These are phyloP conservation scores for Canna indica DNA, from an alignment of 176 grass and related monocot species.

Conservation along the genomic window DNA sequence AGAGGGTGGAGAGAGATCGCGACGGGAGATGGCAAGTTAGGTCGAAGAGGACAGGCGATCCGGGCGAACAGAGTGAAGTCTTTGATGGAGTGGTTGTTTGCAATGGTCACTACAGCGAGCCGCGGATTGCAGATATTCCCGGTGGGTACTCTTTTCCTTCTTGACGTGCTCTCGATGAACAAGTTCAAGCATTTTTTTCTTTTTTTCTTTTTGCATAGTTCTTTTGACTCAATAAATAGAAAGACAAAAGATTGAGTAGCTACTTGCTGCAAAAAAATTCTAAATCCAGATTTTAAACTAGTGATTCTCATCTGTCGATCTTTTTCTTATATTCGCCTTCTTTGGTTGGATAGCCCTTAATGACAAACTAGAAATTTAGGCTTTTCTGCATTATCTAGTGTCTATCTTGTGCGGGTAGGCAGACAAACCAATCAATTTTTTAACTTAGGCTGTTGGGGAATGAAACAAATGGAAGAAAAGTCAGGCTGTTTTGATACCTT, in stretches of 20 bases:
- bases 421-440: no score
- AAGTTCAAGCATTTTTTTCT: not conserved
- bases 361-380: no score
- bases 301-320: not conserved
- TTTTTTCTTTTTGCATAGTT: not conserved
- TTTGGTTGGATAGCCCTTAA: no score
- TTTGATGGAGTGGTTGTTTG: slow-evolving; percentile 67
- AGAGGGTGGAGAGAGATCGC: slow-evolving; percentile 19
- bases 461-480: no score
- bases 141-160: slow-evolving; percentile 25
- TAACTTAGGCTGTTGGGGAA: no score
- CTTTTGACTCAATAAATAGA: not conserved
- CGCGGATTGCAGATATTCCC: slow-evolving; percentile 41
- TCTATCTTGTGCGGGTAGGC: no score
- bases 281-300: not conserved
- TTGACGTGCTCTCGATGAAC: not conserved
- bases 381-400: no score
- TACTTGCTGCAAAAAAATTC: not conserved
- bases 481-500: no score
- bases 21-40: slow-evolving; percentile 46
- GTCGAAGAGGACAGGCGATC: slow-evolving; percentile 33
- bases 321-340: no score
- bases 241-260: not conserved
- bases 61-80: slow-evolving; percentile 22
- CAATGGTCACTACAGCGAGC: slow-evolving; percentile 55